Percentiles rank a stretch among this genome's conserved stretches.
Conservation (phyloP, 2,329 filamentous ascomycete species). For the Purpureocillium takamizusanense region DNA sequence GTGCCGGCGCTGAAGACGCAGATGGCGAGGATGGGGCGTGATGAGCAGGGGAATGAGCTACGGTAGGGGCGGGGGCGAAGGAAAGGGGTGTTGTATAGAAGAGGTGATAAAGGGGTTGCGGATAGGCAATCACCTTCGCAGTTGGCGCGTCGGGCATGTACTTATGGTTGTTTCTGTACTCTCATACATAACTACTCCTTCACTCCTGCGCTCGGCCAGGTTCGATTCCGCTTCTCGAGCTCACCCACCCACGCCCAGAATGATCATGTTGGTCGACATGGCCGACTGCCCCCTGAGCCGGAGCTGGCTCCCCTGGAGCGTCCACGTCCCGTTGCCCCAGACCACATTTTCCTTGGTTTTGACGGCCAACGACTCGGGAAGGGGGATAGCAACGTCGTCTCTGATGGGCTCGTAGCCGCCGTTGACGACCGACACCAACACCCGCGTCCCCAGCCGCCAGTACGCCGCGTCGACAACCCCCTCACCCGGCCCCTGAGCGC, state of each 20-base stretch:
- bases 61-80: neutral
- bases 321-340: constrained; percentile 13
- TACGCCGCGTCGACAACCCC: constrained; percentile 12
- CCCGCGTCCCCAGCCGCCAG: constrained; percentile 9
- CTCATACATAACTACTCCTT: too few species aligned
- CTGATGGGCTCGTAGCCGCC: constrained; percentile 10
- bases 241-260: constrained; percentile 3
- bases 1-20: constrained; percentile 22
- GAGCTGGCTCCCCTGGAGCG: constrained; percentile 3
- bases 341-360: constrained; percentile 6
- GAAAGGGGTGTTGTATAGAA: too few species aligned
- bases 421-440: constrained; percentile 15
- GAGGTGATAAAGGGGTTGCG: neutral
- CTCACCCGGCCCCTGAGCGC: neutral
- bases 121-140: too few species aligned
- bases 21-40: constrained; percentile 20
- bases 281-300: constrained; percentile 5
- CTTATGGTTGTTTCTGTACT: too few species aligned
- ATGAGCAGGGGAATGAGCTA: constrained; percentile 11
- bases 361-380: constrained; percentile 6
- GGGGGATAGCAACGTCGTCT: constrained; percentile 5
- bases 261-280: constrained; percentile 16
- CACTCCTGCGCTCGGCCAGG: too few species aligned
- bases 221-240: too few species aligned
- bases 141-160: too few species aligned